These are phyloP conservation scores for Plasmopara viticola DNA, from an alignment of 352 stramenopile species.

Conservation along the genomic window DNA sequence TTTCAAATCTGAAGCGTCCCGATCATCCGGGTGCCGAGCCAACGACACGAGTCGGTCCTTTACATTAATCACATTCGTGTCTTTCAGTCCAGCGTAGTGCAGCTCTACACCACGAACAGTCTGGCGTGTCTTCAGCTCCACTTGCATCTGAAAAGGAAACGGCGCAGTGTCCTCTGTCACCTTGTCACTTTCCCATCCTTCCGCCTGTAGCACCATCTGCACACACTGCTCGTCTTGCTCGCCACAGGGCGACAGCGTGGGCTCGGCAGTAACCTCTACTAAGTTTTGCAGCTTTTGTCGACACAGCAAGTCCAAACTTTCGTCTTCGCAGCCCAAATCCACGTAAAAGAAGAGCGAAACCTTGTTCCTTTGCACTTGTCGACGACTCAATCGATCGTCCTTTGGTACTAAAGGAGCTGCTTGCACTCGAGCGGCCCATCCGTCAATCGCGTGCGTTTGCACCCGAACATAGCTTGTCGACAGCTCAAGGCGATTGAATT, in stretches of 20 bases:
- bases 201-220: conserved; percentile 39
- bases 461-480: conserved; percentile 47
- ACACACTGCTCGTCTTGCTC: conserved; percentile 24
- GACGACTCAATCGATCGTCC: conserved; percentile 36
- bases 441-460: conserved; percentile 24
- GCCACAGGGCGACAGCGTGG: conserved; percentile 14
- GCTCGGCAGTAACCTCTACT: conserved; percentile 42
- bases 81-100: conserved; percentile 47
- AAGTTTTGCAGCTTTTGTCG: conserved; percentile 44
- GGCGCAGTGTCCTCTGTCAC: conserved; percentile 17
- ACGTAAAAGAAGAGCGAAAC: conserved; percentile 80
- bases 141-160: conserved; percentile 42
- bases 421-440: conserved; percentile 47
- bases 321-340: conserved; percentile 66
- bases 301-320: conserved; percentile 44
- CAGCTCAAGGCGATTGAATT: conserved; percentile 65
- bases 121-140: conserved; percentile 39
- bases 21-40: conserved; percentile 25
- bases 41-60: conserved; percentile 54
- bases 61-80: conserved; percentile 64
- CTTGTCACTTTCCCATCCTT: conserved; percentile 17
- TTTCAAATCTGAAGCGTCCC: conserved; percentile 10
- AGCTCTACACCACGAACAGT: conserved; percentile 36
- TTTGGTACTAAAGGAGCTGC: conserved; percentile 34
- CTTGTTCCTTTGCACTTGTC: conserved; percentile 39